Evolutionary conservation across 2,329 filamentous ascomycete species (phyloP), one percentile per base, ranked within the genome.

Genomic region (Clonostachys solani): DNA sequence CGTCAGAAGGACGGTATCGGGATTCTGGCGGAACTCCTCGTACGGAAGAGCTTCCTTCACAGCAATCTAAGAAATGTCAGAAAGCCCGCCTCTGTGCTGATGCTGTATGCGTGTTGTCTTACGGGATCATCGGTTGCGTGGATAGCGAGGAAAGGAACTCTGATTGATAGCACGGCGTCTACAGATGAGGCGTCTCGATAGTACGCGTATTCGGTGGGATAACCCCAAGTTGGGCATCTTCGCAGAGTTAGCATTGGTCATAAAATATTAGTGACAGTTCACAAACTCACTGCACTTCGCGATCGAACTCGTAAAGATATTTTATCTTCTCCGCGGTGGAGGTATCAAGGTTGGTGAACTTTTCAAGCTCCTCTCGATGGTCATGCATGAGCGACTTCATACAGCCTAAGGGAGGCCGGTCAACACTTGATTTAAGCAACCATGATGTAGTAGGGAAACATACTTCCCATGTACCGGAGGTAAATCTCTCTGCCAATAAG

Each of bases 91-190:
- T 29, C 3, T 8, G 8, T 10, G 23, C 9, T 10, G 23, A 29
- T 29, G 23, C 3, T 10, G 2, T 29, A 10, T 29, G 23, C 23
- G 9, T 29, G 23, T 29, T 2, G 10, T 62, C 83, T 65, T 69
- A 92, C 87, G 6, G 94, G 94, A 60, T 99, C 94, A 64, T 99
- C 95, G 52, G 82, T 80, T 2, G 92, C 89, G 57, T 95, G 88
- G 38, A 99, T 75, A 3, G 85, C 88, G 44, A 99, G 73, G 47
- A 95, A 86, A 0, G 95, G 94, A 43, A 96, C 88, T 45, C 84
- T 81, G 44, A 96, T 87, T 1, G 78, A 81, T 16, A 95, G 69
- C 29, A 97, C 65, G 1, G 88, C 82, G 63, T 99, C 94, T 6
- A 80, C 77, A 4, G 89, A 95, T 6, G 89, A 89, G 6, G 92